Conservation (phyloP, 352 stramenopile genomes). For the Chrysophaeum taylorii region DNA sequence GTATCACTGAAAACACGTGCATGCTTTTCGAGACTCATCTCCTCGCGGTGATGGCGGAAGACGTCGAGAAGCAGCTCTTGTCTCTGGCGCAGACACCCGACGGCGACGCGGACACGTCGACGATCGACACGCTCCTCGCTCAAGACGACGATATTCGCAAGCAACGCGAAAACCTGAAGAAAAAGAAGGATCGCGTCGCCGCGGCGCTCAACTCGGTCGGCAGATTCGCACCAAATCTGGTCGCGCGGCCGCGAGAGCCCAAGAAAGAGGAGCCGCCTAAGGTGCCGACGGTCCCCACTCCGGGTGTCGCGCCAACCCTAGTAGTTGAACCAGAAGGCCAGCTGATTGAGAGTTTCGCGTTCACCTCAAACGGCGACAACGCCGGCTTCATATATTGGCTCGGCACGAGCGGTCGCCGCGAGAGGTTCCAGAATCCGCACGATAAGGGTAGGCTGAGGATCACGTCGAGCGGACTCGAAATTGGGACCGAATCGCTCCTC, state of each 20-base stretch:
- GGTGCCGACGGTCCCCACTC: too few species aligned
- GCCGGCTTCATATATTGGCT: slow-evolving; percentile 17
- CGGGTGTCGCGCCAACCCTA: too few species aligned
- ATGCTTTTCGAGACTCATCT: slow-evolving; percentile 6
- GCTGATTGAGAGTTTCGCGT: neutral
- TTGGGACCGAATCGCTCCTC: neutral
- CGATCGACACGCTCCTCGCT: neutral
- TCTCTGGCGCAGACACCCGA: neutral
- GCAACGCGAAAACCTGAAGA: neutral
- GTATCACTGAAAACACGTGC: slow-evolving; percentile 14
- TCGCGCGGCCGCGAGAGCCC: too few species aligned
- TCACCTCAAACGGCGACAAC: slow-evolving; percentile 12
- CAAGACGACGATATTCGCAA: neutral
- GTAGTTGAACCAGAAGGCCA: too few species aligned
- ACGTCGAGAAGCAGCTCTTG: slow-evolving; percentile 5
- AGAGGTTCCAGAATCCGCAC: neutral
- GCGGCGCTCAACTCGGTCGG: neutral
- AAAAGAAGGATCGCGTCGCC: slow-evolving; percentile 10
- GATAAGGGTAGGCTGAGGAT: neutral
- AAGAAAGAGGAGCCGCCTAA: too few species aligned
- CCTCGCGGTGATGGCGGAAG: neutral
- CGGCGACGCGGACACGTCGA: neutral
- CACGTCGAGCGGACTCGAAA: neutral
- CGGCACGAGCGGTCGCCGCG: neutral
- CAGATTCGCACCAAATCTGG: neutral